Conservation (phyloP, 148 eudicot genomes). For the Camellia japonica region DNA sequence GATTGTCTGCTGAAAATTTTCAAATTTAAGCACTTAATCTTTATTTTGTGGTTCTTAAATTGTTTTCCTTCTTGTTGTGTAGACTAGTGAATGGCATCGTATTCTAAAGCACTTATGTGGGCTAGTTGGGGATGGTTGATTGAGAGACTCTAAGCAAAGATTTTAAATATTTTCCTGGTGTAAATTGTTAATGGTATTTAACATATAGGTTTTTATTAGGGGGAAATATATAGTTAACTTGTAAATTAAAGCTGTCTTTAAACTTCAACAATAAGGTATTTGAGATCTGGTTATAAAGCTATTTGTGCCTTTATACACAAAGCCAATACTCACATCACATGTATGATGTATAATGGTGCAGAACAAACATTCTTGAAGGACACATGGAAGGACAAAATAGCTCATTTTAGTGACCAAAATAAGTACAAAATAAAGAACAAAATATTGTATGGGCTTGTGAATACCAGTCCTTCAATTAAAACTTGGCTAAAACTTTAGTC, state of each 20-base stretch:
- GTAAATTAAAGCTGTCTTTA: not conserved
- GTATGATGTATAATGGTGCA: not conserved
- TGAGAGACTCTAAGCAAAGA: not conserved
- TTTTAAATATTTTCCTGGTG: not conserved
- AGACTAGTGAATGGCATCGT: not conserved
- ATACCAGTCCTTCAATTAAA: too few species aligned
- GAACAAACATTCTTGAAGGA: not conserved
- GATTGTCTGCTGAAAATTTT: not conserved
- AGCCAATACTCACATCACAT: too few species aligned
- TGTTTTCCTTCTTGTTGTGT: not conserved
- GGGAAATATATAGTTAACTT: not conserved
- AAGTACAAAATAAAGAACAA: too few species aligned
- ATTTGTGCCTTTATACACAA: too few species aligned
- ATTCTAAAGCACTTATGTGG: not conserved
- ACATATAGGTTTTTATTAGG: not conserved
- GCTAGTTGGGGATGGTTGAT: not conserved
- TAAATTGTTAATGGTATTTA: not conserved
- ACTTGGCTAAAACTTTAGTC: too few species aligned
- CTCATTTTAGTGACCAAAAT: too few species aligned
- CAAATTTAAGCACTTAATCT: not conserved
- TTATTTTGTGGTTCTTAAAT: not conserved
- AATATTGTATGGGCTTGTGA: too few species aligned
- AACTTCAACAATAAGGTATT: too few species aligned
- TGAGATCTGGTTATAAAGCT: too few species aligned
- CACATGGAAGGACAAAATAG: too few species aligned